Evolutionary conservation across 2,329 filamentous ascomycete genomes (phyloP), one percentile per base, ranked within the genome.

Genomic region (Pseudopithomyces chartarum): DNA sequence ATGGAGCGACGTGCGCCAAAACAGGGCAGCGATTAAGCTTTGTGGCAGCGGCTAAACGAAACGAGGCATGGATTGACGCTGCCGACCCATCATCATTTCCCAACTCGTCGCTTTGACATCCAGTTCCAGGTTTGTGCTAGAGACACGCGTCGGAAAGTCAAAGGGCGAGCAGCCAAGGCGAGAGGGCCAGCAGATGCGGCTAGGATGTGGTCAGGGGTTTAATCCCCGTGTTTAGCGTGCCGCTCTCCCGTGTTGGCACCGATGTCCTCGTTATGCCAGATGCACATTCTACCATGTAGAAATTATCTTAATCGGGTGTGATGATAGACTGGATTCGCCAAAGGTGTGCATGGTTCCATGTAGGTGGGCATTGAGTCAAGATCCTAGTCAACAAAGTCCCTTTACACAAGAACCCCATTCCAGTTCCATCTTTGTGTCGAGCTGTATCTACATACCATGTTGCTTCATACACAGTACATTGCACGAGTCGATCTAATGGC

Each of bases 1-100:
- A 54, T 45, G 56, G 36, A 13, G 2, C 15, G 53, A 45, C 43
- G 44, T 58, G 50, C 33, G 42, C 50, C 55, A 51, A 57, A 57
- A 52, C 56, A 55, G 34, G 52, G 56, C 56, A 55, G 32, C 32
- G n/a, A 13, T 7, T 45, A 58, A 58, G 52, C 55, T 57, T 57
- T 48, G 46, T 39, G 33, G 33, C 15, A 38, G 33, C 46, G 32
- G 46, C 46, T 49, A 49, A 26, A 19, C 52, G 20, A 19, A 54
- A 54, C 43, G 33, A 47, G 52, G 52, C 52, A 54, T 17, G 10
- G 33, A 49, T 49, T 32, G 19, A 11, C 46, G 26, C 5, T 22
- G 26, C 19, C 38, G 26, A 11, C 17, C 33, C 19, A 49, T 49
- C 33, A 32, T 26, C 46, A 49, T 49, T 20, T 39, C 46, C 46